Conservation (phyloP, 306 rosid genomes). For the Senna siamea region DNA sequence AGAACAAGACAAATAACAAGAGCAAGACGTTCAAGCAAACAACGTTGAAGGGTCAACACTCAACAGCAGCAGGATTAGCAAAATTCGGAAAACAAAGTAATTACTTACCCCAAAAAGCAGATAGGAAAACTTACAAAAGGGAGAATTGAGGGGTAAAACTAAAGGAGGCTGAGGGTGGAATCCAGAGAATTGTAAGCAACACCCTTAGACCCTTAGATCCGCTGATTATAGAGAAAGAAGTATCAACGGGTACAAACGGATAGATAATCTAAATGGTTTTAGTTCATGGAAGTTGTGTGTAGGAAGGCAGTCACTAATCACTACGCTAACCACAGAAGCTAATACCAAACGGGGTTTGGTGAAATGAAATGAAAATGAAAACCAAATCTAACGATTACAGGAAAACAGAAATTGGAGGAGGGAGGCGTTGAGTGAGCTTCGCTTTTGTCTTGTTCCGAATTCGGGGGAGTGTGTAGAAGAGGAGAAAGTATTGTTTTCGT, state of each 20-base stretch:
- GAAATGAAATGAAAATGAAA: background rate
- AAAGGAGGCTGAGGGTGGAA: conserved; percentile 1
- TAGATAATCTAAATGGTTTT: background rate
- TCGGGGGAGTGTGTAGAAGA: background rate
- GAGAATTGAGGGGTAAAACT: conserved; percentile 14
- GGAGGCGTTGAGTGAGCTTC: conserved; percentile 12
- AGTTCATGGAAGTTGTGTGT: conserved; percentile 11
- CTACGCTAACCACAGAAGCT: conserved; percentile 8
- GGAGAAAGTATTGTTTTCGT: background rate
- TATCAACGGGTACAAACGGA: background rate
- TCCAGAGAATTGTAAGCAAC: conserved; percentile 30
- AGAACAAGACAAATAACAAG: conserved; percentile 28
- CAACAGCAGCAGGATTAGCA: conserved; percentile 8
- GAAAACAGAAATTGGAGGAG: background rate
- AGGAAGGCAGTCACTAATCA: conserved; percentile 25
- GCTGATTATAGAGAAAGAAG: background rate
- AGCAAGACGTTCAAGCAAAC: conserved; percentile 21
- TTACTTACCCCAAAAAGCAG: conserved; percentile 29
- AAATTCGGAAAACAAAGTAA: conserved; percentile 26
- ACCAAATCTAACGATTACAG: background rate
- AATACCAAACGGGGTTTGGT: background rate
- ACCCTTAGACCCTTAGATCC: conserved; percentile 40
- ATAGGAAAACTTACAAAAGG: background rate
- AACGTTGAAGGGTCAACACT: background rate
- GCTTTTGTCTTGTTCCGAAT: background rate